A percentile compares a stretch with the other conserved stretches of the same genome.
Conservation (phyloP, 108 stramenopile species). For the Schizochytrium sp. region DNA sequence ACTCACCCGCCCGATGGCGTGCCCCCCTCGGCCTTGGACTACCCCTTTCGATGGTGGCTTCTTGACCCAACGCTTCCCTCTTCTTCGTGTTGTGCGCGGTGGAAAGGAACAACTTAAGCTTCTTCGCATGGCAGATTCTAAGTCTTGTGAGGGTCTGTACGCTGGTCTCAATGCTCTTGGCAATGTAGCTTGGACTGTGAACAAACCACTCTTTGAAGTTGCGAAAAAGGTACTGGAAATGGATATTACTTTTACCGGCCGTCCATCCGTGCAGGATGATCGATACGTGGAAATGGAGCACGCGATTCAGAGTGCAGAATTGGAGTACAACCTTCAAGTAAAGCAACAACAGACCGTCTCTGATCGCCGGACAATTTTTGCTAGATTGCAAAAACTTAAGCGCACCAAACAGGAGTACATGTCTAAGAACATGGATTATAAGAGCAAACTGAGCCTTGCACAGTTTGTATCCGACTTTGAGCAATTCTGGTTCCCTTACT, state of each 20-base stretch:
- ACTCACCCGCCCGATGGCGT: conserved; percentile 88
- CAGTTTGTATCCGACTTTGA: conserved; percentile 86
- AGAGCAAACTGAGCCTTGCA: conserved; percentile 87
- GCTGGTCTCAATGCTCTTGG: conserved; percentile 89
- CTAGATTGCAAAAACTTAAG: background rate
- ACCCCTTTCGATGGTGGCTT: conserved; percentile 83
- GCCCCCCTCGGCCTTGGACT: conserved; percentile 88
- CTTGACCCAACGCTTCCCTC: conserved; percentile 76
- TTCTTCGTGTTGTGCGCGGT: conserved; percentile 83
- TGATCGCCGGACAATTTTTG: background rate
- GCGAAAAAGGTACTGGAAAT: conserved; percentile 82
- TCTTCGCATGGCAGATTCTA: conserved; percentile 80
- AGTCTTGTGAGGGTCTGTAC: conserved; percentile 71
- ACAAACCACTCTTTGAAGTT: conserved; percentile 81
- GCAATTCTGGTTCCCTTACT: conserved; percentile 95
- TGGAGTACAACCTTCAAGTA: background rate
- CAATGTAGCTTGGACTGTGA: conserved; percentile 86
- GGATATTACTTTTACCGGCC: conserved; percentile 85
- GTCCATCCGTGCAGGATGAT: conserved; percentile 76
- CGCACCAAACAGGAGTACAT: conserved; percentile 29
- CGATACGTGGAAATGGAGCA: background rate
- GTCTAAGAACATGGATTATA: conserved; percentile 75
- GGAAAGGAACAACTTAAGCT: conserved; percentile 81
- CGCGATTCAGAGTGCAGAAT: background rate
- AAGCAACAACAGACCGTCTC: background rate